Percentiles rank a stretch among this genome's conserved stretches.
phyloP scores from a whole-genome alignment of 768 basidiomycete species.

The Mycena capillaripes region DNA sequence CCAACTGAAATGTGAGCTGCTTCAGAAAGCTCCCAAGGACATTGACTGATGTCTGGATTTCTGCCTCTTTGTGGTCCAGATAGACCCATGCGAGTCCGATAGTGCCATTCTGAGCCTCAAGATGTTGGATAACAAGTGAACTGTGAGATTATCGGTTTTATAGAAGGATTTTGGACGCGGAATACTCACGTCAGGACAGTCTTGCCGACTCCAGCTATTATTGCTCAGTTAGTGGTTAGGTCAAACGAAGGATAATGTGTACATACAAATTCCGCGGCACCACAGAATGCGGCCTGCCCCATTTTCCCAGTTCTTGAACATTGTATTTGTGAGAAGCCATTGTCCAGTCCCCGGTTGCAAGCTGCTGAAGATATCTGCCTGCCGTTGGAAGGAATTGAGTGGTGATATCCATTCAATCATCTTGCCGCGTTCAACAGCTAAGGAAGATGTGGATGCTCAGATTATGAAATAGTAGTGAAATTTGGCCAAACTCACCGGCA shows the following conservation, averaged over 20 bases:
- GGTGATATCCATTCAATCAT: not conserved
- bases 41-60: not conserved
- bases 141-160: constrained; percentile 8
- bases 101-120: too few species aligned
- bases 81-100: not conserved
- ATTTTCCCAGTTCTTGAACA: not conserved
- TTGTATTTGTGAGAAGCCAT: not conserved
- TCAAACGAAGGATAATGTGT: too few species aligned
- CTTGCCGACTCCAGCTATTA: constrained; percentile 5
- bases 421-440: not conserved
- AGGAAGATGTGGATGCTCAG: too few species aligned
- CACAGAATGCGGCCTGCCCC: not conserved
- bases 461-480: too few species aligned
- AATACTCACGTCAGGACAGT: not conserved
- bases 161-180: too few species aligned
- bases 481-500: too few species aligned
- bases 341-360: not conserved
- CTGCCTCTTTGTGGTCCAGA: constrained; percentile 2
- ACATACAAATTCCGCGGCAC: not conserved
- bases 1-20: not conserved
- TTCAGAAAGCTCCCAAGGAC: not conserved
- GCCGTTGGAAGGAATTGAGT: constrained; percentile 10
- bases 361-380: not conserved
- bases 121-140: constrained; percentile 1
- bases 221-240: too few species aligned